Evolutionary conservation across 2,329 filamentous ascomycete genomes (phyloP), one percentile per base, ranked within the genome.

Genomic region (Hymenotorrendiella dingleyae): DNA sequence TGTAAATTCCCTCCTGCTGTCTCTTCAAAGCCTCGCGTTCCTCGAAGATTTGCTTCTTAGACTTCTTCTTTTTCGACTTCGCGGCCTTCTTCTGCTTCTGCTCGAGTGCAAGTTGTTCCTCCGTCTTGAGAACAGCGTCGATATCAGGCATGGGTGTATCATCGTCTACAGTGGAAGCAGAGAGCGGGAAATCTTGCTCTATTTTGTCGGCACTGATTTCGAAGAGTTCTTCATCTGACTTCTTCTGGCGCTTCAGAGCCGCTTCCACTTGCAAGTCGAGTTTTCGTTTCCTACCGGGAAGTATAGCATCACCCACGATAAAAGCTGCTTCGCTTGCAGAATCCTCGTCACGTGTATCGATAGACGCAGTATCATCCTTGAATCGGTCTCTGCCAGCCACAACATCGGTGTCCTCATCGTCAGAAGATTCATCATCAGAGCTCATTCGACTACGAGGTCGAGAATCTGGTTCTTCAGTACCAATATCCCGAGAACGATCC

Each of bases 401-500:
- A 8, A 40, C 46, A 47, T 56, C 55, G 17, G 47, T 50, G 16
- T 57, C 56, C 30, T 59, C 56, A 27, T 59, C 58, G 14, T 62
- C 59, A 1, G 62, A 62, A 17, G 54, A 57, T 28, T 62, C 77
- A 37, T 80, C 76, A 45, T 82, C 78, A 2, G 74, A 74, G 57
- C 74, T 79, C 71, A 81, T 75, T 30, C 84, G 86, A 62, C 86
- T 95, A 33, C 82, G 80, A 36, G 84, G 84, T 30, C 84, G 78
- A 50, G 86, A 94, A 47, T 93, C 90, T 24, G 81, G 80, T 52
- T 93, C 90, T 60, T 94, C 90, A 0, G 86, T 94, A 60, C 90
- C 88, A 34, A 82, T 74, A 36, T 82, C 65, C 10, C 84, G 79
- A 24, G 77, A 83, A 37, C 73, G 67, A 35, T 76, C 76, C 50